A percentile compares a stretch with the other conserved stretches of the same genome.
Conservation (phyloP, 345 rosid species). For the Lumnitzera racemosa region DNA sequence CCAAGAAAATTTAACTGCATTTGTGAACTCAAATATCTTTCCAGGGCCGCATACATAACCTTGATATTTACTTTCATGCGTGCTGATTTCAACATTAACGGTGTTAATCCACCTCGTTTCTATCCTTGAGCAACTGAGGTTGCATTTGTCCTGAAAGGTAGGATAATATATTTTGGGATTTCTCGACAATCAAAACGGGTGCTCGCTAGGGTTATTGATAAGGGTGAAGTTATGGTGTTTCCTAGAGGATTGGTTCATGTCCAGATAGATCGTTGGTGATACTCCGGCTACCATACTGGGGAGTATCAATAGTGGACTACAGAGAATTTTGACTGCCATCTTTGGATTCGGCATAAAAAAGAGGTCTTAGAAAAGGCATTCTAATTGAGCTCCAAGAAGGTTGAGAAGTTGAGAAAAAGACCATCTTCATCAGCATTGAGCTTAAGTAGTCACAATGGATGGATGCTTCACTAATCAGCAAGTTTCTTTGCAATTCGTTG, state of each 20-base stretch:
- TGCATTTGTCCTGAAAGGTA: constrained; percentile 53
- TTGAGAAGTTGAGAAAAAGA: constrained; percentile 48
- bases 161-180: constrained; percentile 75
- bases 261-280: constrained; percentile 77
- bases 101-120: constrained; percentile 69
- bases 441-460: too few species aligned
- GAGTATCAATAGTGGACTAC: constrained; percentile 49
- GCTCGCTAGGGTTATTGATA: constrained; percentile 59
- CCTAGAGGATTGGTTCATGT: constrained; percentile 75
- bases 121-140: constrained; percentile 77
- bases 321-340: constrained; percentile 52
- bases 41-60: constrained; percentile 63
- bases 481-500: background rate
- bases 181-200: constrained; percentile 50
- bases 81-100: constrained; percentile 58
- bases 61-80: constrained; percentile 59
- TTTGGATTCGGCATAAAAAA: constrained; percentile 67
- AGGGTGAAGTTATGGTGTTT: constrained; percentile 89
- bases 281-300: constrained; percentile 51
- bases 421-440: constrained; percentile 22
- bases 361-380: constrained; percentile 69
- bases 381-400: constrained; percentile 52
- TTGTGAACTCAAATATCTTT: constrained; percentile 49
- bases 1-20: constrained; percentile 35
- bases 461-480: too few species aligned